Evolutionary conservation across 768 basidiomycete species (phyloP).

Genomic region (Calocera viscosa): DNA sequence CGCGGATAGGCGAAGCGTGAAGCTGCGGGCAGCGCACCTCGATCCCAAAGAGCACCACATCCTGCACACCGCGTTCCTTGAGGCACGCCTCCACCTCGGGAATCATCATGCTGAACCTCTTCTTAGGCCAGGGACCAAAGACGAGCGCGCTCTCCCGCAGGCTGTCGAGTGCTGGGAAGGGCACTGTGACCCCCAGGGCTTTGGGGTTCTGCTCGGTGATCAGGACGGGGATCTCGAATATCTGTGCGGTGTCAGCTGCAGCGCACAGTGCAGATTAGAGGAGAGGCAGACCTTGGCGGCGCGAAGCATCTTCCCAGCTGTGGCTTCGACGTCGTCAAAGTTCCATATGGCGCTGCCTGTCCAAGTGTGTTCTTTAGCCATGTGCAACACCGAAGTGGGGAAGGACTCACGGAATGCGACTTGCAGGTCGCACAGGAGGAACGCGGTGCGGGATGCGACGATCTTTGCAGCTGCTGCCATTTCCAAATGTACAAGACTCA

Average conservation of each 20-base stretch:
- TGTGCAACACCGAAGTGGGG: not conserved
- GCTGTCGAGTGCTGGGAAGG: slow-evolving; percentile 22
- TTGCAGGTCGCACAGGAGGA: slow-evolving; percentile 81
- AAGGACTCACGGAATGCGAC: slow-evolving; percentile 48
- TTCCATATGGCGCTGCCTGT: slow-evolving; percentile 46
- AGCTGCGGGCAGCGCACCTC: slow-evolving; percentile 43
- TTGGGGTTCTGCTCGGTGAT: slow-evolving; percentile 73
- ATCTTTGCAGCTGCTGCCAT: not conserved
- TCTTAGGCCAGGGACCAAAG: slow-evolving; percentile 58
- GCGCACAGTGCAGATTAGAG: slow-evolving; percentile 11
- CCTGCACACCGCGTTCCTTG: slow-evolving; percentile 29
- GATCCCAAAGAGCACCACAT: slow-evolving; percentile 70
- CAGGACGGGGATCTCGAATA: slow-evolving; percentile 58
- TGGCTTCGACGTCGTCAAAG: slow-evolving; percentile 57
- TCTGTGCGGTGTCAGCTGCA: slow-evolving; percentile 26
- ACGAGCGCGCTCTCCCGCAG: slow-evolving; percentile 40
- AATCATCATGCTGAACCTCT: slow-evolving; percentile 74
- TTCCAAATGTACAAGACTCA: too few species aligned
- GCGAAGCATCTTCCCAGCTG: slow-evolving; percentile 63
- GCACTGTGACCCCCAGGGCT: slow-evolving; percentile 29
- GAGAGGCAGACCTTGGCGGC: slow-evolving; percentile 46
- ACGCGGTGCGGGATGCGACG: slow-evolving; percentile 29
- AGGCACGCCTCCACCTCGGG: slow-evolving; percentile 49
- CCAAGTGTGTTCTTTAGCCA: slow-evolving; percentile 15
- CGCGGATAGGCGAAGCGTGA: too few species aligned